phyloP scores from a whole-genome alignment of 139 green algal genomes.

The Chlorella sorokiniana region DNA sequence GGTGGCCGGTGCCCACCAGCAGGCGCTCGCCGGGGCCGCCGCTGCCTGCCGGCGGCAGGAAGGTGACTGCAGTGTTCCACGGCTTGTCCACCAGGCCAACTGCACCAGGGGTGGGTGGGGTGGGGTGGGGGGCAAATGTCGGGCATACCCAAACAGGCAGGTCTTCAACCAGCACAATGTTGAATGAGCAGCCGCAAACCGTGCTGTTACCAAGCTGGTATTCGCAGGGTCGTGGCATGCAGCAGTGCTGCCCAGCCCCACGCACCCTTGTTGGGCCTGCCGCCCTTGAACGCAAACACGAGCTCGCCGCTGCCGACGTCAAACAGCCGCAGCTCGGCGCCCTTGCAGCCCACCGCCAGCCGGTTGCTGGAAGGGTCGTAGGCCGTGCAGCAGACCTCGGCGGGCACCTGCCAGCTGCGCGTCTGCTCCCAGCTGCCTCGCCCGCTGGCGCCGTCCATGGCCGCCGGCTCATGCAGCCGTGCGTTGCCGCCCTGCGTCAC shows the following conservation, averaged over 20 bases:
- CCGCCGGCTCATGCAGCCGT: constrained; percentile 2
- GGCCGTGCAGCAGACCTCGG: constrained; percentile 30
- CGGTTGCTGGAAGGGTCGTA: constrained; percentile 25
- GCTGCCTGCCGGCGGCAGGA: background rate
- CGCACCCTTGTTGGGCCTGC: constrained; percentile 48
- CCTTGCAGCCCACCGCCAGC: constrained; percentile 47
- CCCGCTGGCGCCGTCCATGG: background rate
- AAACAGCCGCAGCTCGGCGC: constrained; percentile 48
- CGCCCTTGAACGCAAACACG: constrained; percentile 45
- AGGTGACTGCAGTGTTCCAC: constrained; percentile 40
- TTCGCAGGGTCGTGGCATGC: background rate
- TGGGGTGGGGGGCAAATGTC: background rate
- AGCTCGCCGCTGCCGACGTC: constrained; percentile 34
- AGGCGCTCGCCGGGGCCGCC: constrained; percentile 21
- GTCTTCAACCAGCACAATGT: too few species aligned
- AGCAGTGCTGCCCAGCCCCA: background rate
- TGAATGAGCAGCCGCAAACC: too few species aligned
- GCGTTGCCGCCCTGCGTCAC: constrained; percentile 22
- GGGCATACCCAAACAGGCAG: too few species aligned
- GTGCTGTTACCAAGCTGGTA: too few species aligned
- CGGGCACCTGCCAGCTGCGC: constrained; percentile 16
- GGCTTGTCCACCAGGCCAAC: constrained; percentile 49
- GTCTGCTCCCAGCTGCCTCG: constrained; percentile 8
- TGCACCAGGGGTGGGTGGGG: background rate
- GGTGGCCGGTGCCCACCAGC: constrained; percentile 47